phyloP scores from a whole-genome alignment of 2,329 filamentous ascomycete species.

The Rosellinia necatrix region DNA sequence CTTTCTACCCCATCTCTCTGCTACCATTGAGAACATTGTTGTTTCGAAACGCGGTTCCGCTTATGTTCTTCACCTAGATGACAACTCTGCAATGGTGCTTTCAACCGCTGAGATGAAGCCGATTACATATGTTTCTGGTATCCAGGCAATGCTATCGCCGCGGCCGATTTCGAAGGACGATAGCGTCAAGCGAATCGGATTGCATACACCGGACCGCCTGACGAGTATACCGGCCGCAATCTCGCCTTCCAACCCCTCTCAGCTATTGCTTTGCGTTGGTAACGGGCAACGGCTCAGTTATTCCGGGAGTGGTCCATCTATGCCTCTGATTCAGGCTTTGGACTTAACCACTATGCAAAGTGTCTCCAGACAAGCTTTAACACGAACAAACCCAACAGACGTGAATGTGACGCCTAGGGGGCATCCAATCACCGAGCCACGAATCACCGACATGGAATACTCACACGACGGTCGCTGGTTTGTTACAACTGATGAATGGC shows the following conservation, averaged over 20 bases:
- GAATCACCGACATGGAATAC: slow-evolving; percentile 74
- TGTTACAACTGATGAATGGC: slow-evolving; percentile 90
- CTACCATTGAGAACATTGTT: slow-evolving; percentile 81
- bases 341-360: slow-evolving; percentile 81
- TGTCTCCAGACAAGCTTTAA: slow-evolving; percentile 83
- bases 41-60: slow-evolving; percentile 79
- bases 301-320: slow-evolving; percentile 54
- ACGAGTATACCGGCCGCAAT: slow-evolving; percentile 62
- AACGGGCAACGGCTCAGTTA: slow-evolving; percentile 62
- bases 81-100: slow-evolving; percentile 89
- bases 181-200: slow-evolving; percentile 57
- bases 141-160: slow-evolving; percentile 68
- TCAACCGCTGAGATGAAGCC: slow-evolving; percentile 89
- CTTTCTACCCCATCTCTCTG: slow-evolving; percentile 87
- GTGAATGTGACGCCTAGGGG: slow-evolving; percentile 76
- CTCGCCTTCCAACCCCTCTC: slow-evolving; percentile 65
- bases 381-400: slow-evolving; percentile 84
- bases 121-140: slow-evolving; percentile 79
- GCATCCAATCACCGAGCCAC: slow-evolving; percentile 74
- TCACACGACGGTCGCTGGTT: slow-evolving; percentile 86
- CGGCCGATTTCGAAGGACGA: slow-evolving; percentile 56
- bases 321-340: slow-evolving; percentile 77
- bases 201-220: slow-evolving; percentile 49
- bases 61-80: slow-evolving; percentile 83
- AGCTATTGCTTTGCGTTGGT: slow-evolving; percentile 70